Evolutionary conservation across 768 basidiomycete species (phyloP).

Genomic region (Hydnomerulius pinastri): DNA sequence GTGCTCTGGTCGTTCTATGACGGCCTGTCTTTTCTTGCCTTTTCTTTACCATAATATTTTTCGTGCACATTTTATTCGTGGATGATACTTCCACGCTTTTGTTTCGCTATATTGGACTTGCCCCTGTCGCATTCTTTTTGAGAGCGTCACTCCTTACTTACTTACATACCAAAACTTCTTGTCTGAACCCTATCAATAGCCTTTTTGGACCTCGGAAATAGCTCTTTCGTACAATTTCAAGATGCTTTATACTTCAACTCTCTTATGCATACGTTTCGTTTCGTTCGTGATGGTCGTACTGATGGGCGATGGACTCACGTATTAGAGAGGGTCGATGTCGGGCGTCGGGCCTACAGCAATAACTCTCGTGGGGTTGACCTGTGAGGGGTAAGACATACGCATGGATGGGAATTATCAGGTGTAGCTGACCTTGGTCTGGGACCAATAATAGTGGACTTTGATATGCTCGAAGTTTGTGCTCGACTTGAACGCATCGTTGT

Average conservation of each 20-base stretch:
- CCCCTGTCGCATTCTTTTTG: too few relatives aligned
- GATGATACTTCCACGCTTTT: too few relatives aligned
- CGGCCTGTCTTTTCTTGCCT: neutral
- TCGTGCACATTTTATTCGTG: too few relatives aligned
- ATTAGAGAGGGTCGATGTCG: conserved; percentile 62
- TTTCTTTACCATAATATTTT: too few relatives aligned
- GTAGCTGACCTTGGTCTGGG: conserved; percentile 24
- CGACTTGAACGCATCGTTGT: conserved; percentile 79
- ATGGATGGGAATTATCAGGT: neutral
- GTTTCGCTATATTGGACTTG: too few relatives aligned
- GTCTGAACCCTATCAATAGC: neutral
- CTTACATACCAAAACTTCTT: too few relatives aligned
- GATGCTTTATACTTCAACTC: neutral
- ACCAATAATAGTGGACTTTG: conserved; percentile 45
- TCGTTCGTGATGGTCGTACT: neutral
- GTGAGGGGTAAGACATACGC: conserved; percentile 4
- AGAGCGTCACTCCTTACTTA: too few relatives aligned
- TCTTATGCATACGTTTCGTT: neutral
- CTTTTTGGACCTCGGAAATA: neutral
- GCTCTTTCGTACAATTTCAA: neutral
- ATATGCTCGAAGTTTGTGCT: conserved; percentile 87
- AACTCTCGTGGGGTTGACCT: conserved; percentile 81
- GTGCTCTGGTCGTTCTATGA: conserved; percentile 29
- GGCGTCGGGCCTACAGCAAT: conserved; percentile 77
- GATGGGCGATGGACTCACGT: neutral